Percentiles rank a stretch among this genome's conserved stretches.
These are phyloP conservation scores for Phytophthora colocasiae DNA, from an alignment of 352 stramenopile genomes.

Conservation along the genomic window DNA sequence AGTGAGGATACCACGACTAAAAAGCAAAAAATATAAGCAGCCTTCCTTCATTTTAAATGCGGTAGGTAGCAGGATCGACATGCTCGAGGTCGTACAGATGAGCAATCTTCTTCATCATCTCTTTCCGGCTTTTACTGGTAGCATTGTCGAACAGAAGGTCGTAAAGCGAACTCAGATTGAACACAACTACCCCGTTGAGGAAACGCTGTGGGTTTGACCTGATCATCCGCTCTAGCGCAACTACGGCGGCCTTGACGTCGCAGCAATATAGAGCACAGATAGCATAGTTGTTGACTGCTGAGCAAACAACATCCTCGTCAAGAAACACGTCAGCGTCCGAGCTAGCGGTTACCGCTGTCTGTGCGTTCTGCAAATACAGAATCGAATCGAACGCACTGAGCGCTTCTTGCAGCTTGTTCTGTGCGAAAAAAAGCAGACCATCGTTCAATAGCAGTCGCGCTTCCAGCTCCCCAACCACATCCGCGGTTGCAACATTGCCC, in stretches of 20 bases:
- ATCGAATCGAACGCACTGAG: slow-evolving; percentile 77
- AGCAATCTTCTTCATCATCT: slow-evolving; percentile 85
- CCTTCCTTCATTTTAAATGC: slow-evolving; percentile 53
- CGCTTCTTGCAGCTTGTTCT: slow-evolving; percentile 85
- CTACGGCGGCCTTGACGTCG: slow-evolving; percentile 75
- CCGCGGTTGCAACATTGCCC: slow-evolving; percentile 5
- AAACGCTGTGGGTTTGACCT: slow-evolving; percentile 73
- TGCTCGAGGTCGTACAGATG: slow-evolving; percentile 81
- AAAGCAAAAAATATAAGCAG: slow-evolving; percentile 36
- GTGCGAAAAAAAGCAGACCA: slow-evolving; percentile 72
- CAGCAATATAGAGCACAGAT: slow-evolving; percentile 87
- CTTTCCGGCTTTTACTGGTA: slow-evolving; percentile 79
- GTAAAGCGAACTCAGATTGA: slow-evolving; percentile 87
- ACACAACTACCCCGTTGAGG: slow-evolving; percentile 73
- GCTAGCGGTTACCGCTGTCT: slow-evolving; percentile 14
- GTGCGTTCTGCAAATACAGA: slow-evolving; percentile 48
- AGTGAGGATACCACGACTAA: slow-evolving; percentile 15
- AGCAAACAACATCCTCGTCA: slow-evolving; percentile 72
- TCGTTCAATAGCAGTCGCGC: slow-evolving; percentile 76
- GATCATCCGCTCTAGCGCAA: slow-evolving; percentile 76
- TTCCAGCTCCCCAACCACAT: slow-evolving; percentile 46
- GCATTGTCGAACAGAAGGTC: slow-evolving; percentile 80
- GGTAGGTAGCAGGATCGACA: slow-evolving; percentile 70
- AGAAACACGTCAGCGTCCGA: slow-evolving; percentile 56
- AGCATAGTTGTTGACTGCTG: slow-evolving; percentile 83